Percentiles rank a stretch among this genome's conserved stretches.
Evolutionary conservation across 805 yeast genomes (phyloP).

Genomic region (Cyberlindnera americana): DNA sequence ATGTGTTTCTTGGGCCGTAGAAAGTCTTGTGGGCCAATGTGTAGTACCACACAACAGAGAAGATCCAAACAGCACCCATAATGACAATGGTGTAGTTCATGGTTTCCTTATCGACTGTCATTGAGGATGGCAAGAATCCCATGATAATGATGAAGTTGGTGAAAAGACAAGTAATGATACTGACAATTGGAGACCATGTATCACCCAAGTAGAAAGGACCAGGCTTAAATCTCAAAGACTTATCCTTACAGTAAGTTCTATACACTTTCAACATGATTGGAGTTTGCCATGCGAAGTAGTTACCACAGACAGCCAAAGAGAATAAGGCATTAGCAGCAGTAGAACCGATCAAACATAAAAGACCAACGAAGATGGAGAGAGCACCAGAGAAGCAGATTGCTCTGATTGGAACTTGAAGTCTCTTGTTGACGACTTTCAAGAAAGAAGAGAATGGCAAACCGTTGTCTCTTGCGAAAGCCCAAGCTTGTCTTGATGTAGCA

Average conservation of each 20-base stretch:
- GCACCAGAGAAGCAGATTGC: slow-evolving; percentile 50
- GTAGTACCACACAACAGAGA: slow-evolving; percentile 50
- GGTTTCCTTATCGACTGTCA: slow-evolving; percentile 33
- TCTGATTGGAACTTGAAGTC: slow-evolving; percentile 57
- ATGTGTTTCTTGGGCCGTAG: slow-evolving; percentile 46
- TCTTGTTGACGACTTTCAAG: slow-evolving; percentile 56
- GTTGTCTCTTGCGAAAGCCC: slow-evolving; percentile 76
- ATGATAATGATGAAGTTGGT: slow-evolving; percentile 50
- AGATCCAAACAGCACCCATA: slow-evolving; percentile 60
- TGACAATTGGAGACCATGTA: slow-evolving; percentile 40
- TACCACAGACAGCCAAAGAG: slow-evolving; percentile 42
- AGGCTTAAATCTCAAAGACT: slow-evolving; percentile 43
- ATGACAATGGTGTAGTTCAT: slow-evolving; percentile 76
- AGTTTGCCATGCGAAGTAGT: slow-evolving; percentile 40
- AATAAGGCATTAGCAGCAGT: slow-evolving; percentile 44
- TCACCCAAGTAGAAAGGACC: slow-evolving; percentile 67
- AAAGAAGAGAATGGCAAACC: slow-evolving; percentile 61
- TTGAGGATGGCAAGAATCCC: slow-evolving; percentile 56
- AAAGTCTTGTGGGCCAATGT: slow-evolving; percentile 50
- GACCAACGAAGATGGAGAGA: slow-evolving; percentile 36
- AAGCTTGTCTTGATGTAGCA: slow-evolving; percentile 64
- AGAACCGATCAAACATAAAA: slow-evolving; percentile 38
- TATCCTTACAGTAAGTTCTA: slow-evolving; percentile 43
- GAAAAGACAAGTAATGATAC: slow-evolving; percentile 46
- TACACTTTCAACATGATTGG: slow-evolving; percentile 34